Evolutionary conservation across 768 basidiomycete species (phyloP), one percentile per base, ranked within the genome.

Genomic region (Rhodotorula paludigena): DNA sequence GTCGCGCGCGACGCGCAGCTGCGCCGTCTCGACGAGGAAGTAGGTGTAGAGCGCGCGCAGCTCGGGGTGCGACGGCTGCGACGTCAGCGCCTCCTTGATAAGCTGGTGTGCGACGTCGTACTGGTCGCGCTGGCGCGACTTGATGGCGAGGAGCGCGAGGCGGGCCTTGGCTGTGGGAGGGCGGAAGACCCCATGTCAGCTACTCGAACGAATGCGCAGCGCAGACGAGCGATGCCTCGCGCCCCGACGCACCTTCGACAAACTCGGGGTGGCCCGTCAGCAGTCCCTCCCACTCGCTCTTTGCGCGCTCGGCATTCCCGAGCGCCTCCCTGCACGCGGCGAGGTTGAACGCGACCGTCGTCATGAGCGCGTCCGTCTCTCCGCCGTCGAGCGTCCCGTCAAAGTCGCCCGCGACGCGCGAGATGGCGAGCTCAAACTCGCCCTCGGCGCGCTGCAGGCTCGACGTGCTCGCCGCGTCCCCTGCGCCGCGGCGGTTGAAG

Each of bases 221-320:
- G 12, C 41, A 20, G 12, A 42, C 12, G 20, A 11, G 41, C 12
- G 41, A 42, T 20, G 11, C 20, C 20, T 11, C 41, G 20, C 41
- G 12, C 12, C 3, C 18, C 42, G 21, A 81, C 88, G 54, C 72
- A 94, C 93, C 94, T 76, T 97, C 94, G 32, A 92, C 84, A 76
- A 94, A 97, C 79, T 98, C 96, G 2, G 93, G 91, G 81, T 98
- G 94, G 60, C 88, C 83, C n/a, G 85, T 80, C 42, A 97, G 79
- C 15, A 98, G 38, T 39, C 58, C 82, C 78, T 92, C 85, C 74
- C 93, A 98, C 3, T 90, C 91, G 72, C 88, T 89, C 69, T 83
- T 86, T 4, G 94, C 93, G 67, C 87, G 82, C 3, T 79, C 82
- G 9, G 83, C 82, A 42, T 90, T 87, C 2, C 88, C 88, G 60